Percentiles rank a stretch among this genome's conserved stretches.
Evolutionary conservation across 768 basidiomycete species (phyloP).

Genomic region (Sporobolomyces pararoseus): DNA sequence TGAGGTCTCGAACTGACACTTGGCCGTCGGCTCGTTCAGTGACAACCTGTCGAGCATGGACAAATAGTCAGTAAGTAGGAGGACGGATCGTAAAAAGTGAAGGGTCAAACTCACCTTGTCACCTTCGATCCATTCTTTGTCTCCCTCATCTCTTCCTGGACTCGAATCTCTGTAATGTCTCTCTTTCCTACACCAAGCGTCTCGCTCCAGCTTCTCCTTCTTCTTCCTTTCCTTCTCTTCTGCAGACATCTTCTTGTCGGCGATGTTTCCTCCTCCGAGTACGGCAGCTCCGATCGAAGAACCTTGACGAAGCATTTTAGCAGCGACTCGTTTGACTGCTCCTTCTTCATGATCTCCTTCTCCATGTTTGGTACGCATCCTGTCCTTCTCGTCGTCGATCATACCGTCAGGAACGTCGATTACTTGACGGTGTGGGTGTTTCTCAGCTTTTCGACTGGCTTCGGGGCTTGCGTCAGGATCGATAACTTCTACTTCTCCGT

Average conservation of each 20-base stretch:
- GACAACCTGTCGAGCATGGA: constrained; percentile 14
- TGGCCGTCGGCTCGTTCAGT: constrained; percentile 27
- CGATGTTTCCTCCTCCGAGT: neutral
- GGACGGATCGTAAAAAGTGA: neutral
- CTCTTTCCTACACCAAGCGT: constrained; percentile 40
- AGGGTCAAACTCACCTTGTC: constrained; percentile 1
- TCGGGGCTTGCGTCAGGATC: constrained; percentile 26
- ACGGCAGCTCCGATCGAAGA: constrained; percentile 6
- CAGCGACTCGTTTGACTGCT: constrained; percentile 24
- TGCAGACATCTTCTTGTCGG: constrained; percentile 14
- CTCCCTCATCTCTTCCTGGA: constrained; percentile 19
- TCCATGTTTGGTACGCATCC: constrained; percentile 15
- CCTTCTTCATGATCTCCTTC: constrained; percentile 33
- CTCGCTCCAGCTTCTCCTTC: constrained; percentile 33
- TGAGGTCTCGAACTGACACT: constrained; percentile 24
- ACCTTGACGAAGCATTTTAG: constrained; percentile 23
- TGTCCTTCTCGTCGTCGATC: constrained; percentile 24
- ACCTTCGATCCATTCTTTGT: constrained; percentile 27
- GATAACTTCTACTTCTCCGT: constrained; percentile 40
- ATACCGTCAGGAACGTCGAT: constrained; percentile 4
- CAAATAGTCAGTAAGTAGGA: neutral
- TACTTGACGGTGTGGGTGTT: constrained; percentile 5
- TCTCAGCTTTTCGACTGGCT: constrained; percentile 5
- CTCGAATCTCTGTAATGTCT: constrained; percentile 33
- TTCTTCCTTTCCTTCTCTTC: constrained; percentile 28